phyloP scores from a whole-genome alignment of 352 stramenopile genomes.

The Globisporangium viniferum region DNA sequence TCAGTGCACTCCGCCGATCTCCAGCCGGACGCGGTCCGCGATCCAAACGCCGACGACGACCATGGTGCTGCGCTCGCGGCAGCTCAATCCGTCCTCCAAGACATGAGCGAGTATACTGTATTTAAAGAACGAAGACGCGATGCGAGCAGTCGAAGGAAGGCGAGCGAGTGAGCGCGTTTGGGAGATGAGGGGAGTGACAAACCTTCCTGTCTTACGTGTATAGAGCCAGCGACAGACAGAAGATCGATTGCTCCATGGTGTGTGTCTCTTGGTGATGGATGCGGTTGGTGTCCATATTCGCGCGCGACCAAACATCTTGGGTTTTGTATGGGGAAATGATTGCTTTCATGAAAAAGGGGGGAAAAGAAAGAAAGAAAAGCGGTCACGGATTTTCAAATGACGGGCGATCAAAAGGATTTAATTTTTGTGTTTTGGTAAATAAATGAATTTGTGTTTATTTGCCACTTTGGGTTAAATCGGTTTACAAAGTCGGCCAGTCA shows the following conservation, averaged over 20 bases:
- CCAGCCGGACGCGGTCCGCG: slow-evolving; percentile 29
- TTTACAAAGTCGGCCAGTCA: slow-evolving; percentile 5
- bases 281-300: background rate
- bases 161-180: background rate
- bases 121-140: slow-evolving; percentile 7
- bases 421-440: background rate
- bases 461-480: background rate
- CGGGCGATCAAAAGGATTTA: background rate
- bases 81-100: slow-evolving; percentile 44
- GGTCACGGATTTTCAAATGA: slow-evolving; percentile 2
- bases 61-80: slow-evolving; percentile 60
- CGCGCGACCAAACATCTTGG: slow-evolving; percentile 10
- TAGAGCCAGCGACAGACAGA: background rate
- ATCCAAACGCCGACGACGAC: slow-evolving; percentile 41
- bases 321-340: slow-evolving; percentile 18
- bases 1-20: slow-evolving; percentile 31
- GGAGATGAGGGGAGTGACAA: background rate
- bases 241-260: background rate
- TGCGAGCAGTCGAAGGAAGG: slow-evolving; percentile 16
- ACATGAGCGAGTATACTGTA: slow-evolving; percentile 24
- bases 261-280: background rate
- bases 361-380: background rate
- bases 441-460: background rate
- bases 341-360: background rate
- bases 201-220: background rate